These are phyloP conservation scores for Pythium pyrilobum DNA, from an alignment of 352 stramenopile genomes.

Conservation along the genomic window DNA sequence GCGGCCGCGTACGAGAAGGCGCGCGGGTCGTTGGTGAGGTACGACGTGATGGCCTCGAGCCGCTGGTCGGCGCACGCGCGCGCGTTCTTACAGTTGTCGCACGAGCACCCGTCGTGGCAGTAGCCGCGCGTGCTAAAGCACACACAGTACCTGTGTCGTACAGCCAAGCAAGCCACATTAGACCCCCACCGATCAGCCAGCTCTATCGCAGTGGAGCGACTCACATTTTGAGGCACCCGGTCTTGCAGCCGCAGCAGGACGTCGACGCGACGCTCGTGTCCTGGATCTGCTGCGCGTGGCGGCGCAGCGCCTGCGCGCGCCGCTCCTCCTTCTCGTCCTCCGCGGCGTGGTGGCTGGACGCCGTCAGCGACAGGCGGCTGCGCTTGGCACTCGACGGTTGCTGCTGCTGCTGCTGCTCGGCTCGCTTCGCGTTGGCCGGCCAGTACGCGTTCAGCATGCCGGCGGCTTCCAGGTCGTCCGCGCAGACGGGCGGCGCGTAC, in stretches of 20 bases:
- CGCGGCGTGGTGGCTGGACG: neutral
- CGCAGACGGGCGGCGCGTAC: conserved; percentile 28
- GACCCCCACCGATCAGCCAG: too few relatives aligned
- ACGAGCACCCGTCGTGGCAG: conserved; percentile 63
- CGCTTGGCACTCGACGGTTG: conserved; percentile 8
- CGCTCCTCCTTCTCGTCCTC: conserved; percentile 38
- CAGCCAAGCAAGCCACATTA: too few relatives aligned
- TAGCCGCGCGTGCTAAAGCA: conserved; percentile 82
- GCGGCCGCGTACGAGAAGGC: conserved; percentile 57
- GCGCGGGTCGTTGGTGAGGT: conserved; percentile 69
- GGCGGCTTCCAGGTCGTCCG: conserved; percentile 39
- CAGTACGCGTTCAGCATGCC: conserved; percentile 26
- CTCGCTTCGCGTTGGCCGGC: neutral
- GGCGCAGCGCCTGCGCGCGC: conserved; percentile 37
- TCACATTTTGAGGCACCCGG: conserved; percentile 77
- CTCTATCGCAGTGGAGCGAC: neutral
- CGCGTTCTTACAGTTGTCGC: conserved; percentile 72
- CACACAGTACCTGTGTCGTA: conserved; percentile 63
- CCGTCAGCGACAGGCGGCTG: neutral
- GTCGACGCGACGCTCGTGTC: conserved; percentile 63
- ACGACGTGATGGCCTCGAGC: conserved; percentile 69
- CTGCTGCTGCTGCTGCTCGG: neutral
- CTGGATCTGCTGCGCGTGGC: conserved; percentile 67
- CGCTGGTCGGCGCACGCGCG: conserved; percentile 49
- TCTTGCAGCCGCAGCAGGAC: conserved; percentile 83